Evolutionary conservation across 805 yeast species (phyloP).

Genomic region (Gaillardinia entomophila): DNA sequence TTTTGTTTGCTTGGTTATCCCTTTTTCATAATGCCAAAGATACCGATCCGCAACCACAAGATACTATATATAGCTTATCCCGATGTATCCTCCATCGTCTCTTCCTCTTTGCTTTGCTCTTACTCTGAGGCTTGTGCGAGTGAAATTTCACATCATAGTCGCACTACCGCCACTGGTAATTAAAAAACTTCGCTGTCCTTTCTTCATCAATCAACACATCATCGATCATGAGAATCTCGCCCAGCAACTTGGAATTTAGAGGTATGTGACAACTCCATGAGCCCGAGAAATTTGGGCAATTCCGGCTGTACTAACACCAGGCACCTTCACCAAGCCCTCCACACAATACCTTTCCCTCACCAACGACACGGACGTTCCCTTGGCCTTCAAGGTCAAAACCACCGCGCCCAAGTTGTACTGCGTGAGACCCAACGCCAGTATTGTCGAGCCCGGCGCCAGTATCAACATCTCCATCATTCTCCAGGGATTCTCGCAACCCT

Average conservation of each 20-base stretch:
- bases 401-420: slow-evolving; percentile 95
- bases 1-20: too few species aligned
- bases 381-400: slow-evolving; percentile 94
- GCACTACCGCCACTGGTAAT: slow-evolving; percentile 1
- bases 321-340: slow-evolving; percentile 69
- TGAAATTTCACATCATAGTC: not conserved
- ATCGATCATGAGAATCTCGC: slow-evolving; percentile 60
- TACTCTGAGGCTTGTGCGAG: not conserved
- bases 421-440: slow-evolving; percentile 91
- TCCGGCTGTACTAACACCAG: slow-evolving; percentile 28
- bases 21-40: too few species aligned
- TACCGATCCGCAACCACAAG: too few species aligned
- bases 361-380: slow-evolving; percentile 50
- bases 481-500: slow-evolving; percentile 76
- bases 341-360: slow-evolving; percentile 55
- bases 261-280: slow-evolving; percentile 46
- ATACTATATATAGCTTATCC: too few species aligned
- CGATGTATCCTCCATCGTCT: too few species aligned
- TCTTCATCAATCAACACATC: slow-evolving; percentile 2
- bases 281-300: not conserved
- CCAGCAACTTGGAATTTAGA: slow-evolving; percentile 66
- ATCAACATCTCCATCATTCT: slow-evolving; percentile 75
- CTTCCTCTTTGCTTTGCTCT: too few species aligned
- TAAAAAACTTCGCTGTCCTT: slow-evolving; percentile 1
- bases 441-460: slow-evolving; percentile 68